phyloP scores from a whole-genome alignment of 2,329 filamentous ascomycete genomes.

The Aspergillus brunneoviolaceus region DNA sequence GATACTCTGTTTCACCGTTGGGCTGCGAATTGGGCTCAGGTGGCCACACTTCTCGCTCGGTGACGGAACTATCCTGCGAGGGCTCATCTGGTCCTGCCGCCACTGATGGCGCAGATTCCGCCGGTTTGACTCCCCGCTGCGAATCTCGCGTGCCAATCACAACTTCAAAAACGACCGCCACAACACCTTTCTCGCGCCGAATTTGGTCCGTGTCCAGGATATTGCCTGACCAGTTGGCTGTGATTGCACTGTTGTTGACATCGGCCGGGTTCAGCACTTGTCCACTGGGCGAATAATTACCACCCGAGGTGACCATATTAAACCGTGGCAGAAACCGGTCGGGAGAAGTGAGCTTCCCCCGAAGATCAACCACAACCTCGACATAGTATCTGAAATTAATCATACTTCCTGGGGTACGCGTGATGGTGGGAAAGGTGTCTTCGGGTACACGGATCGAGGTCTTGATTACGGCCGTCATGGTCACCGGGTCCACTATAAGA shows the following conservation, averaged over 20 bases:
- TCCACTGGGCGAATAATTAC: slow-evolving; percentile 45
- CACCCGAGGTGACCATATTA: slow-evolving; percentile 50
- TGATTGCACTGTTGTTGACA: slow-evolving; percentile 34
- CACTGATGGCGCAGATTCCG: slow-evolving; percentile 31
- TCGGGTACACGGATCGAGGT: slow-evolving; percentile 84
- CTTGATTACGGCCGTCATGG: slow-evolving; percentile 75
- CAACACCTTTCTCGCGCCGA: slow-evolving; percentile 85
- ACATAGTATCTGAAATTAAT: slow-evolving; percentile 93
- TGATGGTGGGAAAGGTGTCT: slow-evolving; percentile 88
- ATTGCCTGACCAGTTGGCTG: slow-evolving; percentile 52
- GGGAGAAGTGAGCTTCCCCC: slow-evolving; percentile 77
- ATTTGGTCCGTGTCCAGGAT: slow-evolving; percentile 87
- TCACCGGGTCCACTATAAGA: slow-evolving; percentile 79
- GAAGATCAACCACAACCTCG: slow-evolving; percentile 88
- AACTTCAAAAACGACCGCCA: slow-evolving; percentile 81
- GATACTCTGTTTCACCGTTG: slow-evolving; percentile 22
- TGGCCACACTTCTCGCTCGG: slow-evolving; percentile 31
- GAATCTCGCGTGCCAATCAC: slow-evolving; percentile 84
- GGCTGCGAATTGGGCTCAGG: slow-evolving; percentile 23
- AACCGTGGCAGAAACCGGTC: slow-evolving; percentile 62
- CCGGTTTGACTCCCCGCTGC: slow-evolving; percentile 51
- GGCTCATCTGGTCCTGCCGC: slow-evolving; percentile 29
- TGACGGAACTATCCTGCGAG: slow-evolving; percentile 20
- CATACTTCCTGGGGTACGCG: slow-evolving; percentile 84
- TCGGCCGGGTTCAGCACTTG: slow-evolving; percentile 35